Evolutionary conservation across 2,329 filamentous ascomycete genomes (phyloP).

Genomic region (Bisporella sp.): DNA sequence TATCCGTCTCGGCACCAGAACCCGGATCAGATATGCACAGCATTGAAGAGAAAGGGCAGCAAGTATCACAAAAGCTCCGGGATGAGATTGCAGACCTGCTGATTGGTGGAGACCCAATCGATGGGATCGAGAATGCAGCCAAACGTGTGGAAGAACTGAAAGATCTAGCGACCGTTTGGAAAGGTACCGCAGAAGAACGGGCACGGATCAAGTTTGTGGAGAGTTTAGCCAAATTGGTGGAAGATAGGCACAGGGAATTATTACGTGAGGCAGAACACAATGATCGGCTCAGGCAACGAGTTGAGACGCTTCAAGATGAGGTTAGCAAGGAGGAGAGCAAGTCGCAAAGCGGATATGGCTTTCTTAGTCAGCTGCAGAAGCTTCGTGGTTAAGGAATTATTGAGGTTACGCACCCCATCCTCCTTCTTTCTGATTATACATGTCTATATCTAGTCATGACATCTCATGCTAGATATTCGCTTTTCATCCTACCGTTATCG

Average conservation of each 20-base stretch:
- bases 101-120: slow-evolving; percentile 49
- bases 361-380: slow-evolving; percentile 29
- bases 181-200: slow-evolving; percentile 91
- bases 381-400: slow-evolving; percentile 17
- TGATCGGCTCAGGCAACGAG: slow-evolving; percentile 17
- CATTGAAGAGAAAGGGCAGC: slow-evolving; percentile 80
- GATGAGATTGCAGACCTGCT: slow-evolving; percentile 67
- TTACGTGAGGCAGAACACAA: slow-evolving; percentile 25
- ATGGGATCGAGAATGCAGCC: slow-evolving; percentile 67
- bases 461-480: too few relatives aligned
- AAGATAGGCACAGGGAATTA: slow-evolving; percentile 51
- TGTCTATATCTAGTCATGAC: too few relatives aligned
- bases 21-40: slow-evolving; percentile 57
- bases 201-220: slow-evolving; percentile 78
- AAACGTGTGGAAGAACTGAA: slow-evolving; percentile 71
- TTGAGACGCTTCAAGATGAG: slow-evolving; percentile 19
- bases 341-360: slow-evolving; percentile 26
- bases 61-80: slow-evolving; percentile 63
- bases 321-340: slow-evolving; percentile 16
- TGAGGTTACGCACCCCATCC: too few relatives aligned
- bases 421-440: too few relatives aligned
- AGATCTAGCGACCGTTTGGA: slow-evolving; percentile 76
- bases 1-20: slow-evolving; percentile 84
- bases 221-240: slow-evolving; percentile 69
- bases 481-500: too few relatives aligned